Base-by-base conservation (phyloP, 306 rosid genomes). In the Lathyrus oleraceus region DNA sequence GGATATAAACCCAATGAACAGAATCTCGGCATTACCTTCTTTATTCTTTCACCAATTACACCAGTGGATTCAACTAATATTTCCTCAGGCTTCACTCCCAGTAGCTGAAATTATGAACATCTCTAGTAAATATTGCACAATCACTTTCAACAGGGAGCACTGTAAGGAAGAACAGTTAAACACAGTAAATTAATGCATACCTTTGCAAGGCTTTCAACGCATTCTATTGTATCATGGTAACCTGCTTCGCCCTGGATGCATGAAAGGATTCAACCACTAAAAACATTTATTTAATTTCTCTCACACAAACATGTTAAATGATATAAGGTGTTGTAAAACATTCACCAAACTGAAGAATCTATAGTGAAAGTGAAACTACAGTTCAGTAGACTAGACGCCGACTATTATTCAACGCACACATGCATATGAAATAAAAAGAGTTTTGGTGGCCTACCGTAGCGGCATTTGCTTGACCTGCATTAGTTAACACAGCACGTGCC, bases 391-490 rank as follows among this genome's bases (percentile, higher is more conserved):
- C 64, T 61, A 47, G n/a, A 35, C 1, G 51, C 32, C 23, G 36
- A 30, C n/a, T 28, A 19, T 77, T 54, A 61, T 62, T 45, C 44
- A 14, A 47, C 57, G 36, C 54, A 53, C 61, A 21, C 39, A 69
- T 15, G 15, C 23, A 70, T 52, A 35, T 49, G 30, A 39, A 75
- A 70, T 16, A 63, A 35, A 53, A 44, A 54, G 32, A 61, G 36
- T 21, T 4, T 59, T 8, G 9, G 45, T 20, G 68, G 52, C 77
- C 62, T 84, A 93, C 98, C 60, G 97, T 90, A 32, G 96, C 96
- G 10, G 97, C 98, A 85, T 93, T 93, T 70, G 97, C 98, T 80
- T 93, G 98, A 78, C 98, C 98, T 48, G 98, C 98, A 71, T 93
- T 93, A 61, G 83, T 93, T 78, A 93, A 75, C 71, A 93, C 94